Evolutionary conservation across 495 filamentous ascomycete genomes (phyloP).

Genomic region (Aspergillus bertholletiae): DNA sequence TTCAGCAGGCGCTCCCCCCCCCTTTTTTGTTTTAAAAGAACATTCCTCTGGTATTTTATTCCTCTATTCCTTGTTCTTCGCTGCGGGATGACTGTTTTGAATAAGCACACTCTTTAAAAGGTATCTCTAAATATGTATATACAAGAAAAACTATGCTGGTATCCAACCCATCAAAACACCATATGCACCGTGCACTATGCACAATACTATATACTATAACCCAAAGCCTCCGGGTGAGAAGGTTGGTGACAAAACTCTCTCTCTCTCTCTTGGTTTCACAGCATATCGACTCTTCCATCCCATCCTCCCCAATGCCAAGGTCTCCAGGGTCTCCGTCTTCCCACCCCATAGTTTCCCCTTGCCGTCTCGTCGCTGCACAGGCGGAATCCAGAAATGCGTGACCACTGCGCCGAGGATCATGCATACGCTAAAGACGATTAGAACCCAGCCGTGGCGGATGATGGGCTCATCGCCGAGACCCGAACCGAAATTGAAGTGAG

Average conservation of each 20-base stretch:
- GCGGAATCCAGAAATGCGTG: slow-evolving; percentile 44
- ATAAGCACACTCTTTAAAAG: too few relatives aligned
- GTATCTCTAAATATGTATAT: neutral
- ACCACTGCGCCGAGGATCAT: slow-evolving; percentile 45
- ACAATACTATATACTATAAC: neutral
- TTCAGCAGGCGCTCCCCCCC: too few relatives aligned
- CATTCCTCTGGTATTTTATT: too few relatives aligned
- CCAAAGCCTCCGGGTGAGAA: neutral
- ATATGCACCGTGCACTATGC: neutral
- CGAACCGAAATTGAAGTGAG: slow-evolving; percentile 39
- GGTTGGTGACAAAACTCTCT: neutral
- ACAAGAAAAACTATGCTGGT: too few relatives aligned
- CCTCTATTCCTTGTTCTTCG: too few relatives aligned
- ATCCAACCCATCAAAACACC: too few relatives aligned
- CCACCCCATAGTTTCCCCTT: slow-evolving; percentile 34
- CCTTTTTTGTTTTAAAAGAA: too few relatives aligned
- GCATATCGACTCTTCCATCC: slow-evolving; percentile 39
- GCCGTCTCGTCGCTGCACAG: slow-evolving; percentile 28
- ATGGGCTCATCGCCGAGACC: slow-evolving; percentile 29
- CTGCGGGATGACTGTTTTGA: too few relatives aligned
- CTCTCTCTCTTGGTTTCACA: neutral
- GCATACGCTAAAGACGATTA: slow-evolving; percentile 43
- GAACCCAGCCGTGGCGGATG: slow-evolving; percentile 38
- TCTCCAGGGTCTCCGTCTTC: slow-evolving; percentile 40
- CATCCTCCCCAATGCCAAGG: slow-evolving; percentile 34